phyloP scores from a whole-genome alignment of 192 early-diverging fungal genomes.

The Coemansia sp. region DNA sequence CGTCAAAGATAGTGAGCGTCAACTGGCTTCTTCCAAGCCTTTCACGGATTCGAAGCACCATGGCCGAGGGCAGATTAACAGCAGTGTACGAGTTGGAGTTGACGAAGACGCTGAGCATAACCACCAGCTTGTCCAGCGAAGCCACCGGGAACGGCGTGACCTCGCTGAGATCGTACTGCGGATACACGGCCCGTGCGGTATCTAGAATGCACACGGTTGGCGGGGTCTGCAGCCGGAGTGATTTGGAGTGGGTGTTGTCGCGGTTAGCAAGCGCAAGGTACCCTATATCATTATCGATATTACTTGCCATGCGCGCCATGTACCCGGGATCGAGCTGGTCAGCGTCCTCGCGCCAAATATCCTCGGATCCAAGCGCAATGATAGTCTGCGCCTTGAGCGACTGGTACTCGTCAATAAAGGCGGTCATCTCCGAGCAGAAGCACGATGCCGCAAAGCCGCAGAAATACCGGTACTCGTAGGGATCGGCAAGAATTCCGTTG shows the following conservation, averaged over 20 bases:
- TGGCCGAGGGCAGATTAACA: slow-evolving; percentile 37
- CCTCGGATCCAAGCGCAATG: slow-evolving; percentile 32
- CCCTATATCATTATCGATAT: slow-evolving; percentile 19
- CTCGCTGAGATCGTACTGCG: slow-evolving; percentile 36
- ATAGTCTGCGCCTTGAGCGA: slow-evolving; percentile 41
- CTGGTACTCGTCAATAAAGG: slow-evolving; percentile 52
- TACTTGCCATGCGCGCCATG: slow-evolving; percentile 30
- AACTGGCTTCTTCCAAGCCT: slow-evolving; percentile 33
- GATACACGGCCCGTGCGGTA: slow-evolving; percentile 36
- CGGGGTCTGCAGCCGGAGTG: slow-evolving; percentile 35
- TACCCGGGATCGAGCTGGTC: slow-evolving; percentile 35
- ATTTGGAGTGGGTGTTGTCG: slow-evolving; percentile 15
- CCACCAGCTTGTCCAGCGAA: slow-evolving; percentile 50
- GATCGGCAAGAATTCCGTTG: slow-evolving; percentile 34
- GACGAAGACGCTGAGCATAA: slow-evolving; percentile 51
- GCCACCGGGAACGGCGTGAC: slow-evolving; percentile 41
- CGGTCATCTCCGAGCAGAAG: slow-evolving; percentile 54
- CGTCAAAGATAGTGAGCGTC: slow-evolving; percentile 49
- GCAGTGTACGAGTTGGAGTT: slow-evolving; percentile 50
- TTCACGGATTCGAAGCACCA: slow-evolving; percentile 43
- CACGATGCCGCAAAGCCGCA: slow-evolving; percentile 53
- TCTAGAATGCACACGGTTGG: slow-evolving; percentile 46
- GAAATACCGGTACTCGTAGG: slow-evolving; percentile 49
- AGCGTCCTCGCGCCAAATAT: slow-evolving; percentile 41
- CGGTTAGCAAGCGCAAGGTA: slow-evolving; percentile 35